Evolutionary conservation across 495 filamentous ascomycete species (phyloP), one percentile per base, ranked within the genome.

Genomic region (Aspergillus ostianus): DNA sequence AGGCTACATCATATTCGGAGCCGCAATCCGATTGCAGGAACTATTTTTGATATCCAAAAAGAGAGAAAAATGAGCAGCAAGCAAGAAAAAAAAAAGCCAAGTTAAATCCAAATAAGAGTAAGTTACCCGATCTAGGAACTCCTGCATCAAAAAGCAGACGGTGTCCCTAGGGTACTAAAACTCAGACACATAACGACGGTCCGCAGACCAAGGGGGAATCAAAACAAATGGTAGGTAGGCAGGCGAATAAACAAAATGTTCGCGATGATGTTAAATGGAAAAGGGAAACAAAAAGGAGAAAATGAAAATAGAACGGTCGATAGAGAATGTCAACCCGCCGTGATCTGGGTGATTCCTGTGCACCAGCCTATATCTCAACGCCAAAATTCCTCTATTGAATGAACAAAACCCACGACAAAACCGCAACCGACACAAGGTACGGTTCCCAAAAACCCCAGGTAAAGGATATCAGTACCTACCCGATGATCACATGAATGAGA

Each of bases 301-400:
- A 55, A 32, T n/a, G 41, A 49, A 57, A 5, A 19, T 20, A n/a
- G 30, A 30, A 56, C 41, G 48, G 62, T 59, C 12, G 57, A 61
- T 58, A 52, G 52, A 56, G 51, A 62, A 51, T 56, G 49, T 52
- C 51, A 61, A 64, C 53, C 60, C 52, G 51, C 56, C 55, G 23
- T 62, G 47, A 61, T 67, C 53, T 52, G 44, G 53, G 44, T 47
- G 29, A 59, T 51, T 12, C 44, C 10, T 10, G 29, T 18, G 55
- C 64, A 59, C 62, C 45, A 61, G 50, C 62, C 51, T 71, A 49
- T 70, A 70, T 64, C 48, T 64, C 61, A 74, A 74, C 73, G 73
- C 73, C 73, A 63, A 67, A 60, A 47, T 32, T 64, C 64, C 58
- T 69, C 66, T 71, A 68, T 72, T 57, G 48, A 41, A 63, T 20